Conservation (phyloP, 805 yeast genomes). For the Candida nonsorbophila region DNA sequence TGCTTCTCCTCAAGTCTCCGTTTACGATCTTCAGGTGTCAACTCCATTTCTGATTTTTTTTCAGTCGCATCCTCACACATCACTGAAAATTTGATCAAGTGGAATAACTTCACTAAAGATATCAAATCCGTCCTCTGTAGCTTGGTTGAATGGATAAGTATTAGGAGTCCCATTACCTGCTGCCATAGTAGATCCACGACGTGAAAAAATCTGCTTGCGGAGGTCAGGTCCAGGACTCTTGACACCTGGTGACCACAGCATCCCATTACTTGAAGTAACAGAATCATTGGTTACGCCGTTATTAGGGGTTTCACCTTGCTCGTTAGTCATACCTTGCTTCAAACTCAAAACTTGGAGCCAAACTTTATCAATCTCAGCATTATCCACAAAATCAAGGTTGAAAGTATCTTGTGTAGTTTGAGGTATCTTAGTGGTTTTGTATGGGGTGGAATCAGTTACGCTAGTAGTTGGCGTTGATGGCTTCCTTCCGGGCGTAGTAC, state of each 20-base stretch:
- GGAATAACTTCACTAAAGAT: slow-evolving; percentile 22
- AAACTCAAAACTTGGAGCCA: slow-evolving; percentile 31
- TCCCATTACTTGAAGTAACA: background rate
- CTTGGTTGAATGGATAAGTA: too few relatives aligned
- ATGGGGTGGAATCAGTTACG: background rate
- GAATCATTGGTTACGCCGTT: background rate
- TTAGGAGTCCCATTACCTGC: too few relatives aligned
- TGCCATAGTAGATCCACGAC: background rate
- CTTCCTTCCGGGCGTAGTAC: background rate
- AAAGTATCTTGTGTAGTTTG: background rate
- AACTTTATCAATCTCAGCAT: slow-evolving; percentile 26
- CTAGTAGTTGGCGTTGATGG: background rate
- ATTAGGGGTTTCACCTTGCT: slow-evolving; percentile 1
- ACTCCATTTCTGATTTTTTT: slow-evolving; percentile 5
- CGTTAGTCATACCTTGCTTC: slow-evolving; percentile 13
- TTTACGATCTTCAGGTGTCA: slow-evolving; percentile 6
- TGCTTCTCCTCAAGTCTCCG: slow-evolving; percentile 6
- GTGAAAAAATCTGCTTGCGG: background rate
- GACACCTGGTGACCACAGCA: background rate
- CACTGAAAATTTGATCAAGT: slow-evolving; percentile 13
- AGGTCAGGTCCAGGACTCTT: background rate
- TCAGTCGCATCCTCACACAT: slow-evolving; percentile 1
- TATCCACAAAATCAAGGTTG: slow-evolving; percentile 15
- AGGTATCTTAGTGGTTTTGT: background rate
- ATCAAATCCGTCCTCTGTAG: slow-evolving; percentile 14